These are phyloP conservation scores for Trichoderma gracile DNA, from an alignment of 2,329 filamentous ascomycete species.

Conservation along the genomic window DNA sequence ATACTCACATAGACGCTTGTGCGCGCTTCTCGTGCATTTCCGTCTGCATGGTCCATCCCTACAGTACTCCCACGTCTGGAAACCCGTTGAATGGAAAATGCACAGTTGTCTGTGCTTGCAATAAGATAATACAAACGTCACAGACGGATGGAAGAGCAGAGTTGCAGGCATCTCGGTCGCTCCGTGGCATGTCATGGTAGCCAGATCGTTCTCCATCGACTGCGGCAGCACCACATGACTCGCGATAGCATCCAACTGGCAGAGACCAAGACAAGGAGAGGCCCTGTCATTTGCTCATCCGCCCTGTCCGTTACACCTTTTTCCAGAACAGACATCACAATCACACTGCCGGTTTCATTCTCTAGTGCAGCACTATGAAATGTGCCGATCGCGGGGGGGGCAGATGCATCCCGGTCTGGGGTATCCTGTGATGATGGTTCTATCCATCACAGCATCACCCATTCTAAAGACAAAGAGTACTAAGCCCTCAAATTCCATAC, in stretches of 20 bases:
- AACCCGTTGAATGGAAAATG: no score
- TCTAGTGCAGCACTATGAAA: constrained; percentile 4
- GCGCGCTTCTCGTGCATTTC: not conserved
- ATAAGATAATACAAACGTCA: no score
- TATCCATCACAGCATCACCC: constrained; percentile 7
- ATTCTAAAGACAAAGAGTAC: no score
- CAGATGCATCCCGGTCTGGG: constrained; percentile 5
- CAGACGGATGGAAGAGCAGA: no score
- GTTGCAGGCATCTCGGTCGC: no score
- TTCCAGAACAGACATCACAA: not conserved
- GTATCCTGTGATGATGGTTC: constrained; percentile 4
- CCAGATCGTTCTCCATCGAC: not conserved
- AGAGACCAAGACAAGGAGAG: not conserved
- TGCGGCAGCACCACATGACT: constrained; percentile 2
- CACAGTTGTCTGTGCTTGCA: no score
- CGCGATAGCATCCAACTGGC: not conserved
- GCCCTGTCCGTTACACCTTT: not conserved
- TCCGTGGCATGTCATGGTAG: no score
- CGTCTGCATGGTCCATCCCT: not conserved
- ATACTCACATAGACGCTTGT: not conserved
- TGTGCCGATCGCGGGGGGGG: constrained; percentile 17
- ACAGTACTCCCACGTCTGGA: no score
- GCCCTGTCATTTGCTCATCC: not conserved
- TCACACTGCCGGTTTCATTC: constrained; percentile 3
- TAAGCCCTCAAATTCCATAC: no score